Conservation (phyloP, 2,329 filamentous ascomycete species). For the Penicillium oxalicum region DNA sequence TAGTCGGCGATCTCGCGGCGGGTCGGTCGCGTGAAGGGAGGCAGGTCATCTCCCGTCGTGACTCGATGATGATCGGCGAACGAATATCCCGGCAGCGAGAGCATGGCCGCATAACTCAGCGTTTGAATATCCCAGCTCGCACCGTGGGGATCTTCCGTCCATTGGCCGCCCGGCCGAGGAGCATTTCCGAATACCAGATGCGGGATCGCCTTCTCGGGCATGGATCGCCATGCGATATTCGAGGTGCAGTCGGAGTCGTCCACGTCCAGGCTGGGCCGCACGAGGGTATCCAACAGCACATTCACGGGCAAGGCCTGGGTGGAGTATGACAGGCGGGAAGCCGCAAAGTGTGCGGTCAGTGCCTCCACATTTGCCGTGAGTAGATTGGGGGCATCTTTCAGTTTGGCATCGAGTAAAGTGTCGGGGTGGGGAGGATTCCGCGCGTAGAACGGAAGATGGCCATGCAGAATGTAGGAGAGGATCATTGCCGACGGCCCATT, state of each 20-base stretch:
- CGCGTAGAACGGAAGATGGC: slow-evolving; percentile 53
- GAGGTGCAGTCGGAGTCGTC: slow-evolving; percentile 47
- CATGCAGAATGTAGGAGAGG: slow-evolving; percentile 58
- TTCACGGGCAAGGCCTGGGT: slow-evolving; percentile 57
- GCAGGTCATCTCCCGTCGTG: slow-evolving; percentile 37
- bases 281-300: slow-evolving; percentile 53
- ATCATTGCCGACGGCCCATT: slow-evolving; percentile 58
- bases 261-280: slow-evolving; percentile 54
- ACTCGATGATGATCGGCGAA: slow-evolving; percentile 49
- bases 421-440: slow-evolving; percentile 50
- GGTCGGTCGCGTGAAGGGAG: slow-evolving; percentile 51
- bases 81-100: slow-evolving; percentile 55
- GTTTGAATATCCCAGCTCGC: slow-evolving; percentile 54
- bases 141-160: slow-evolving; percentile 50
- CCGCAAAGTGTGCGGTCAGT: slow-evolving; percentile 53
- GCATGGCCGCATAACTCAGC: slow-evolving; percentile 57
- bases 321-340: slow-evolving; percentile 55
- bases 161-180: slow-evolving; percentile 51
- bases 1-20: slow-evolving; percentile 52
- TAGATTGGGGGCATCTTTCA: slow-evolving; percentile 44
- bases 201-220: slow-evolving; percentile 46
- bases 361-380: slow-evolving; percentile 44
- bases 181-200: slow-evolving; percentile 53
- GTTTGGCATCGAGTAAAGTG: slow-evolving; percentile 50
- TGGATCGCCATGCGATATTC: slow-evolving; percentile 50